Conservation (phyloP, 345 rosid species). For the Kandelia obovata region DNA sequence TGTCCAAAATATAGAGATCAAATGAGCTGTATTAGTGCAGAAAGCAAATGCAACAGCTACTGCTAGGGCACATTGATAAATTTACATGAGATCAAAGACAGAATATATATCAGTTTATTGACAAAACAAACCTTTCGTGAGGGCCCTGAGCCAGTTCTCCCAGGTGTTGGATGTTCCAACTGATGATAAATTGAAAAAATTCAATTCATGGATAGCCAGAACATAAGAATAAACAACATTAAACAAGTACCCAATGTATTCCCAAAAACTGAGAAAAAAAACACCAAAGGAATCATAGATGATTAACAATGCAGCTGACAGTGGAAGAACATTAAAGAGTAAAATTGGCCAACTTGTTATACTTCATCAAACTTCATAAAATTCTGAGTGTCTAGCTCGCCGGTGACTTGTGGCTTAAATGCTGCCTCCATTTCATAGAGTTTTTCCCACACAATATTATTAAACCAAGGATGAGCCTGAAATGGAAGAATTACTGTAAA, state of each 20-base stretch:
- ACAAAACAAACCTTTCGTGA: constrained; percentile 72
- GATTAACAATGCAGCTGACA: not conserved
- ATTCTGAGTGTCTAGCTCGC: constrained; percentile 90
- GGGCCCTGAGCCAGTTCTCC: constrained; percentile 68
- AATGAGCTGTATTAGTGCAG: no score
- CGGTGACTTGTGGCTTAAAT: constrained; percentile 87
- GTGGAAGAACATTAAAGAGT: not conserved
- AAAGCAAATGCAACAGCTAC: not conserved
- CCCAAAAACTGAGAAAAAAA: constrained; percentile 2
- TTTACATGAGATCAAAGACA: constrained; percentile 4
- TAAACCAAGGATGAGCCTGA: constrained; percentile 97
- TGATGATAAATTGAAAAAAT: constrained; percentile 26
- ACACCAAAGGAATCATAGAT: constrained; percentile 1
- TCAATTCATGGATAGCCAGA: constrained; percentile 13
- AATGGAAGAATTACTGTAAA: constrained; percentile 19
- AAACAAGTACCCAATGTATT: not conserved
- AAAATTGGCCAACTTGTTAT: constrained; percentile 22
- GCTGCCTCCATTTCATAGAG: constrained; percentile 95
- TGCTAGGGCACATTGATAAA: constrained; percentile 1
- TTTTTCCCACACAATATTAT: constrained; percentile 69
- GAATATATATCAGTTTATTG: not conserved
- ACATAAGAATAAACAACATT: constrained; percentile 7
- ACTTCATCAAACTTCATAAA: constrained; percentile 99
- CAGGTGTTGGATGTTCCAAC: constrained; percentile 71
- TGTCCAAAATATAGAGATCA: no score